Base-by-base conservation (phyloP, 2,329 filamentous ascomycete genomes). In the Exophiala mesophila region DNA sequence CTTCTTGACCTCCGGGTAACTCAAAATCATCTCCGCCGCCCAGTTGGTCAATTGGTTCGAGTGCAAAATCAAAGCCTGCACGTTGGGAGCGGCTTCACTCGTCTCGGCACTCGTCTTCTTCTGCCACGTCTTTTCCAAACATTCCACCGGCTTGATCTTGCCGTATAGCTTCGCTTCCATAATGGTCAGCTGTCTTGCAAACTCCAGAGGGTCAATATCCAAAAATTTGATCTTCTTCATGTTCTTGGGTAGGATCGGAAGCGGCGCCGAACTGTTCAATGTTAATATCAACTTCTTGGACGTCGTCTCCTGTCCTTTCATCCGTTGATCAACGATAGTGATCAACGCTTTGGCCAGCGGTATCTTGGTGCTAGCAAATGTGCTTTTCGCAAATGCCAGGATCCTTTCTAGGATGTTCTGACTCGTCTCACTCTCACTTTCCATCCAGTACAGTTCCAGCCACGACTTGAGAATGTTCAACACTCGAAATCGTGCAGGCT, bases 391-490 rank as follows among this genome's bases (percentile, higher is more conserved):
- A 63, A 98, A 98, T 19, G 81, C 80, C 67, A 89, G 88, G 7
- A 97, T 88, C 53, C 89, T 82, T 46, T 88, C 82, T 52, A 98
- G 87, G 29, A 98, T 73, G 54, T 88, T 80, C 62, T 81, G 87
- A 33, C 83, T 94, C 35, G 86, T 82, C 38, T 90, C 85, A 59
- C 82, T 89, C 50, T 83, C 82, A 36, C 88, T 85, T 61, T 98
- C 92, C 88, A 97, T 96, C 92, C 92, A 98, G 64, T 92, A 97
- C 56, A 85, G 89, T 61, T 97, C 92, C 55, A 98, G 92, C 92
- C 92, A 98, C 65, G 81, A 94, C 74, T 97, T 97, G 35, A 98
- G 70, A 52, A 96, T 97, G 59, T 97, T 98, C 52, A 98, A 88
- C 2, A 98, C 89, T 30, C 92, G 82, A 69, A 98, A 94, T 24